Conservation (phyloP, 805 yeast species). For the Kodamaea restingae region DNA sequence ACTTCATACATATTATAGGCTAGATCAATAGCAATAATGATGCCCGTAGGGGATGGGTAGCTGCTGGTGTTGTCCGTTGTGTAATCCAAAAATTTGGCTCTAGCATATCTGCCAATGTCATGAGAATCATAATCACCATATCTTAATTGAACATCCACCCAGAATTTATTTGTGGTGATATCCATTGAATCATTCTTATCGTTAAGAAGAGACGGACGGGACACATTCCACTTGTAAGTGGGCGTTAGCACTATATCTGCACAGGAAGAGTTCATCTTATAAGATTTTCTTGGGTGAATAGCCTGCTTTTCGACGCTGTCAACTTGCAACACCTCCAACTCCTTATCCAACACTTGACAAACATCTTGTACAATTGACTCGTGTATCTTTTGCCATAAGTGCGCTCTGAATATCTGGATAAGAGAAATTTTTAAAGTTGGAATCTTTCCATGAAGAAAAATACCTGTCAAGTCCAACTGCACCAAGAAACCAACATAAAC, state of each 20-base stretch:
- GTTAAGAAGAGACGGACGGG: slow-evolving; percentile 73
- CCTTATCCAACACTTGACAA: slow-evolving; percentile 87
- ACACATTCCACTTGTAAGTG: slow-evolving; percentile 76
- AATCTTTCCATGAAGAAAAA: slow-evolving; percentile 94
- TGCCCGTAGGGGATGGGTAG: slow-evolving; percentile 92
- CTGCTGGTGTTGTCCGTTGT: slow-evolving; percentile 80
- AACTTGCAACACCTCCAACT: slow-evolving; percentile 75
- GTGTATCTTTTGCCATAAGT: slow-evolving; percentile 98
- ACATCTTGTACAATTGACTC: slow-evolving; percentile 91
- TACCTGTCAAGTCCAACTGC: slow-evolving; percentile 94
- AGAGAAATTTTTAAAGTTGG: slow-evolving; percentile 94
- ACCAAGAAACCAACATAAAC: slow-evolving; percentile 97
- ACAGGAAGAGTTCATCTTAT: slow-evolving; percentile 92
- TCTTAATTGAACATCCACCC: slow-evolving; percentile 93
- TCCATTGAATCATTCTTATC: slow-evolving; percentile 65
- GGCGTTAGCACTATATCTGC: slow-evolving; percentile 84
- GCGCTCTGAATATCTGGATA: slow-evolving; percentile 95
- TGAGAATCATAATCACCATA: slow-evolving; percentile 98
- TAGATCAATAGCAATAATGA: slow-evolving; percentile 83
- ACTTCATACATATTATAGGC: slow-evolving; percentile 96
- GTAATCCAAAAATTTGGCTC: slow-evolving; percentile 90
- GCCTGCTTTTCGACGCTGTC: slow-evolving; percentile 86
- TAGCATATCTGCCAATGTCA: slow-evolving; percentile 87
- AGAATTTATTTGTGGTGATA: slow-evolving; percentile 63
- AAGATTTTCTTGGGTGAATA: slow-evolving; percentile 95